Conservation (phyloP, 352 stramenopile species). For the Globisporangium middletonii region DNA sequence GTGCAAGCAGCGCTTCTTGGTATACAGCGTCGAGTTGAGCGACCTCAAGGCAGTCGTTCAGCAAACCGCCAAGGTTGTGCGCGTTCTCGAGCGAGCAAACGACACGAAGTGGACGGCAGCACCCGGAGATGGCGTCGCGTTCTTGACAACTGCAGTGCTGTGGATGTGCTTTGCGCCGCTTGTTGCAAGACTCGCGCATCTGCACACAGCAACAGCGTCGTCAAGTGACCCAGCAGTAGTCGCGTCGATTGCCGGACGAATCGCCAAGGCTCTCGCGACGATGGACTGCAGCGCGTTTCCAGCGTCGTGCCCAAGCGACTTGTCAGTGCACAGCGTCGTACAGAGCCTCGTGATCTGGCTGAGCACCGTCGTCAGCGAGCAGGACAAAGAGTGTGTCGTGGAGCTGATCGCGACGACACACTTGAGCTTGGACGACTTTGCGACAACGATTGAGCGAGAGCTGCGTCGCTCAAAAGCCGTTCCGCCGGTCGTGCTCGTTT, state of each 20-base stretch:
- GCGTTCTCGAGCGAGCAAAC: not conserved
- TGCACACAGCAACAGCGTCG: not conserved
- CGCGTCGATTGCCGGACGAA: not conserved
- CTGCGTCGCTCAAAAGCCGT: not conserved
- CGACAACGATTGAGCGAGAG: not conserved
- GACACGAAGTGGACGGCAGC: not conserved
- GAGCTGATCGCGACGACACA: not conserved
- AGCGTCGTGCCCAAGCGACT: not conserved
- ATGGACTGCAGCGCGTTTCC: not conserved
- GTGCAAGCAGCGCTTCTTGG: slow-evolving; percentile 3
- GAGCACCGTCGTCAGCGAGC: not conserved
- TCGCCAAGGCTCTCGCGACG: not conserved
- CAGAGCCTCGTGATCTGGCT: slow-evolving; percentile 1
- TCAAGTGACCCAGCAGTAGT: not conserved
- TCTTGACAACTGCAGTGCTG: not conserved
- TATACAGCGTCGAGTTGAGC: slow-evolving; percentile 7
- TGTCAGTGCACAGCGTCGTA: not conserved
- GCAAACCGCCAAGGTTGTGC: slow-evolving; percentile 7
- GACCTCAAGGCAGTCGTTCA: not conserved
- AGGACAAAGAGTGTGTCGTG: not conserved
- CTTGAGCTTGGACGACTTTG: not conserved
- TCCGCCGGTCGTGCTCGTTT: not conserved
- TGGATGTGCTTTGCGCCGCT: not conserved
- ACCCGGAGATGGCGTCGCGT: not conserved
- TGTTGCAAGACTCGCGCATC: not conserved